Conservation (phyloP, 208 protist genomes). For the Wallacemonas sp. region DNA sequence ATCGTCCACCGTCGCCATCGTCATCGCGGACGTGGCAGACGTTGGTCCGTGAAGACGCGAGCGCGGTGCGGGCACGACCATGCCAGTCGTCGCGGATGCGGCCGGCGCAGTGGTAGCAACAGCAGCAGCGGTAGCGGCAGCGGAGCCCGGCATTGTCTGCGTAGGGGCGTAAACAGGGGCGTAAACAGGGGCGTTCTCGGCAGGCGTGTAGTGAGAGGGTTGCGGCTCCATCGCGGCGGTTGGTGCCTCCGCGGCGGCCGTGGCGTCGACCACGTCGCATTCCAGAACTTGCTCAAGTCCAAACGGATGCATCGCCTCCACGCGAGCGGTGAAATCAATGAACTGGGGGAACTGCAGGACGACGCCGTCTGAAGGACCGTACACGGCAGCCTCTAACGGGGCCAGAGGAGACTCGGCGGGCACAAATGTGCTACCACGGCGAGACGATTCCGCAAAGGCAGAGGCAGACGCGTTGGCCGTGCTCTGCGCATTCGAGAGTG, state of each 20-base stretch:
- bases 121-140: background rate
- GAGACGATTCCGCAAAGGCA: conserved; percentile 34
- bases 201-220: background rate
- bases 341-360: conserved; percentile 47
- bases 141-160: background rate
- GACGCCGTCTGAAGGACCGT: conserved; percentile 30
- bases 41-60: background rate
- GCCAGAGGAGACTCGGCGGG: conserved; percentile 5
- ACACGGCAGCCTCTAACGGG: conserved; percentile 7
- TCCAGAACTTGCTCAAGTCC: conserved; percentile 19
- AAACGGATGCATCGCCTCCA: conserved; percentile 57
- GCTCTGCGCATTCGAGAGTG: background rate
- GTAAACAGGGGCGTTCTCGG: background rate
- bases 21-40: too few relatives aligned
- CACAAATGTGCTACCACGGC: conserved; percentile 25
- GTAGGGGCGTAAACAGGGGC: background rate
- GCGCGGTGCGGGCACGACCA: background rate
- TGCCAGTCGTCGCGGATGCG: background rate
- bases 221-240: background rate
- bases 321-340: conserved; percentile 54
- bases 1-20: background rate
- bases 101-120: background rate
- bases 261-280: background rate
- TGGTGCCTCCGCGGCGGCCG: background rate
- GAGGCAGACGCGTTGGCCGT: background rate